Base-by-base conservation (phyloP, 78 protist genomes). In the Dictyostelium intermedium region DNA sequence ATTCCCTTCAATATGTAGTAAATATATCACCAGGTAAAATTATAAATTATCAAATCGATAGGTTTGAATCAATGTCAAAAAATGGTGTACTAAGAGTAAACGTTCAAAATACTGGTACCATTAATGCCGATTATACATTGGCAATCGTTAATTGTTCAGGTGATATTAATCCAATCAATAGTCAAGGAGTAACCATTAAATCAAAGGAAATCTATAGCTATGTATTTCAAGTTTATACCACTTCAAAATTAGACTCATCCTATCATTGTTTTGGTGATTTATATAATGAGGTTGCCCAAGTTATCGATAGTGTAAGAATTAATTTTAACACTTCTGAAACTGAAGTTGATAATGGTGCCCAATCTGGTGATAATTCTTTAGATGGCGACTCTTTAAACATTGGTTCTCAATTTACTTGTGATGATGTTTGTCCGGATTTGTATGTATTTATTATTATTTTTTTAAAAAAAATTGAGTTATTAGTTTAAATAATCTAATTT, bases 361-460 rank as follows among this genome's bases (percentile, higher is more conserved):
- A 53, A 30, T n/a, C 50, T n/a, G 66, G 82, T 41, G 50, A 35
- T 3, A 43, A 35, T 16, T 14, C 25, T 13, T n/a, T 27, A 8
- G 70, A 27, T 14, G 56, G 80, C 41, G 89, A 83, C 27, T 20
- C 18, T 25, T 66, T 83, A 18, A 69, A 83, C 27, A 39, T 69
- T 25, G 79, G 66, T 41, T 7, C 34, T 41, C 43, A 83, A 66
- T 66, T 83, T 60, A 11, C 80, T 16, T 83, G 89, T 83, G 77
- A 37, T 66, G 78, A 66, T n/a, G 82, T 77, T 77, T 77, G 82
- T 77, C 82, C 82, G 2, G n/a, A 77, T 77, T 72, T 72, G 79
- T 72, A 34, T 13, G 43, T 72, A 14, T 32, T 70, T 13, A 34
- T 25, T 20, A 8, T 2, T 61, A 61, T 5, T 61, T n/a, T n/a